phyloP scores from a whole-genome alignment of 2,329 filamentous ascomycete species.

The Chaetothyriales sp. region DNA sequence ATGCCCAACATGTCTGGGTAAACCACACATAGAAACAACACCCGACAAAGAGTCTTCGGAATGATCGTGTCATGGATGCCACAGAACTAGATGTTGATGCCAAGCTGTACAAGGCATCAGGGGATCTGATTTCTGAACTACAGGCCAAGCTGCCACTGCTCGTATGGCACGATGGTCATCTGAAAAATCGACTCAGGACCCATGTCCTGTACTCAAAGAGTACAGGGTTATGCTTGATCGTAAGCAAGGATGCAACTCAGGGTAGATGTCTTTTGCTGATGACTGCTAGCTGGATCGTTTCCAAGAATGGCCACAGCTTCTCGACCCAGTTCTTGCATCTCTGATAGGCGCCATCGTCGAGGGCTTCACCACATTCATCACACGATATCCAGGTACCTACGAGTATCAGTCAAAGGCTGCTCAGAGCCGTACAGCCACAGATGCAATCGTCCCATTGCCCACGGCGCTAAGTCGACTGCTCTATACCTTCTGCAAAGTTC shows the following conservation, averaged over 20 bases:
- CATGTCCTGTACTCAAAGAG: conserved; percentile 5
- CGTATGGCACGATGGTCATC: conserved; percentile 18
- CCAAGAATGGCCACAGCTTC: conserved; percentile 85
- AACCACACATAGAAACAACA: background rate
- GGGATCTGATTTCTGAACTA: conserved; percentile 31
- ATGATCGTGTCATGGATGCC: conserved; percentile 28
- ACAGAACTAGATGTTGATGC: conserved; percentile 29
- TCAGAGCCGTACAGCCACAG: conserved; percentile 2
- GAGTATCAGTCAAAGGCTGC: background rate
- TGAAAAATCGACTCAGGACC: conserved; percentile 20
- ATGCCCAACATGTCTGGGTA: background rate
- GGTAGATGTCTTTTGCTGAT: background rate
- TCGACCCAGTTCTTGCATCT: conserved; percentile 67
- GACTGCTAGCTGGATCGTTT: conserved; percentile 59
- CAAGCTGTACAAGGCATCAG: conserved; percentile 34
- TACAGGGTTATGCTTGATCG: conserved; percentile 12
- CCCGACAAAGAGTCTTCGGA: background rate
- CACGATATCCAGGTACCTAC: conserved; percentile 30
- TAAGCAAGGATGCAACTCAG: conserved; percentile 4
- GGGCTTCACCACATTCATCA: conserved; percentile 58
- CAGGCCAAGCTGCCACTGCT: conserved; percentile 29
- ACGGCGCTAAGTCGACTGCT: conserved; percentile 65
- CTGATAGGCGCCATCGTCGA: conserved; percentile 63
- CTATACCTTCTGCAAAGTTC: conserved; percentile 87
- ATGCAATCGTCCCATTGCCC: conserved; percentile 36